Conservation (phyloP, 2,329 filamentous ascomycete species). For the Alternaria hordeiaustralica region DNA sequence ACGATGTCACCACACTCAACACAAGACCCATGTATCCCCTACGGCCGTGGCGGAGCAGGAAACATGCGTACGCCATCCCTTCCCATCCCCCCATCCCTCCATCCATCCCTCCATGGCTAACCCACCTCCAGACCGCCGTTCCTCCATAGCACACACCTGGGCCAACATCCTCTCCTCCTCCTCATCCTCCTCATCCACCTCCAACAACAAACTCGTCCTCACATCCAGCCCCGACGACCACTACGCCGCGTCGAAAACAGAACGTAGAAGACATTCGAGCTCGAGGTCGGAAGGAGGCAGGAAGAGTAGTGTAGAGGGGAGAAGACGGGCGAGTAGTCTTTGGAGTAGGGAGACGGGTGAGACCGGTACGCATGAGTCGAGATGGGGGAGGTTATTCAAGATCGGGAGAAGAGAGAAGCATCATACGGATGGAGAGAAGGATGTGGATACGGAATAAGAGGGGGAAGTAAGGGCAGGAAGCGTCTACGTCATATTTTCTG, state of each 20-base stretch:
- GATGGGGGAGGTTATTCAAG: no score
- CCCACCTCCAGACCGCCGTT: constrained; percentile 21
- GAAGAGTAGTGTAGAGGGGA: not conserved
- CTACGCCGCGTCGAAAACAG: constrained; percentile 9
- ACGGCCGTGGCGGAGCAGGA: constrained; percentile 19
- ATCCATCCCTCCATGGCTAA: no score
- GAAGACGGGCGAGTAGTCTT: not conserved
- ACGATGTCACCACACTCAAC: not conserved
- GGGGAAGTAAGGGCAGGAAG: no score
- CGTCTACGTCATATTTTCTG: no score
- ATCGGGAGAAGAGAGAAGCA: no score
- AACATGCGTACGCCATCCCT: constrained; percentile 15
- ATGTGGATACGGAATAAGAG: not conserved
- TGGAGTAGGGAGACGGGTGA: not conserved
- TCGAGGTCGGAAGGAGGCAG: not conserved
- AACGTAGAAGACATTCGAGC: not conserved
- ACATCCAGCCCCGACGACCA: constrained; percentile 10
- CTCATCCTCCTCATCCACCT: not conserved
- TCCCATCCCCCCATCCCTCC: no score
- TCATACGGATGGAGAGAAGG: not conserved
- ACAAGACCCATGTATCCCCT: constrained; percentile 12
- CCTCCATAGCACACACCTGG: constrained; percentile 16
- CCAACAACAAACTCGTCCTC: not conserved
- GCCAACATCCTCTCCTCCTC: constrained; percentile 1
- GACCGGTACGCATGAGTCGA: no score